A percentile compares a stretch with the other conserved stretches of the same genome.
Conservation (phyloP, 2,329 filamentous ascomycete genomes). For the Verticillium isaacii region DNA sequence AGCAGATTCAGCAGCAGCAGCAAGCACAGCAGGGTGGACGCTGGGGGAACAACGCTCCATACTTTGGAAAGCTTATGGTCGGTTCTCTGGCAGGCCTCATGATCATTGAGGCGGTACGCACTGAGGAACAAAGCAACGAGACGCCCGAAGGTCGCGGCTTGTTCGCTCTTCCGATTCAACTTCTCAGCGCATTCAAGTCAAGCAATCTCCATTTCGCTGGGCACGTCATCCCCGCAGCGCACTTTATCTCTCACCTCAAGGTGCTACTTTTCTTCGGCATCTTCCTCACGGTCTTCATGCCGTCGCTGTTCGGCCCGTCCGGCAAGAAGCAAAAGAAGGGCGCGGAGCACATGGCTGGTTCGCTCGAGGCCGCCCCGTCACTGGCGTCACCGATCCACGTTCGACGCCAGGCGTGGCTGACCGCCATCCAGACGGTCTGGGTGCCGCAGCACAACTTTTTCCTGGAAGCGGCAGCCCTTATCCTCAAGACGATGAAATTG, state of each 20-base stretch:
- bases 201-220: constrained; percentile 50
- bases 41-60: constrained; percentile 51
- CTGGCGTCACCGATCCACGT: constrained; percentile 80
- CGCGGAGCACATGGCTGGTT: constrained; percentile 27
- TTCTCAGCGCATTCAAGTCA: constrained; percentile 45
- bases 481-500: constrained; percentile 77
- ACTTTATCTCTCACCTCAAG: constrained; percentile 47
- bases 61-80: constrained; percentile 79
- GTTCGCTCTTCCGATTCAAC: constrained; percentile 56
- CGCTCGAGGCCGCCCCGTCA: constrained; percentile 57
- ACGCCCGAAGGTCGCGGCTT: constrained; percentile 62
- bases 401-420: constrained; percentile 85
- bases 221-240: constrained; percentile 40
- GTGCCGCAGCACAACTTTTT: constrained; percentile 84
- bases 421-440: constrained; percentile 87
- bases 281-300: constrained; percentile 50
- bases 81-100: constrained; percentile 89
- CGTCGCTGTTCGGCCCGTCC: constrained; percentile 41
- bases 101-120: constrained; percentile 76
- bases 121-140: constrained; percentile 61
- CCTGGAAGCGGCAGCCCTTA: constrained; percentile 76
- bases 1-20: constrained; percentile 50
- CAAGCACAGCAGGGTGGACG: constrained; percentile 44
- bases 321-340: constrained; percentile 48
- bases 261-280: constrained; percentile 47